Base-by-base conservation (phyloP, 495 filamentous ascomycete genomes). In the Astrothelium macrocarpum region DNA sequence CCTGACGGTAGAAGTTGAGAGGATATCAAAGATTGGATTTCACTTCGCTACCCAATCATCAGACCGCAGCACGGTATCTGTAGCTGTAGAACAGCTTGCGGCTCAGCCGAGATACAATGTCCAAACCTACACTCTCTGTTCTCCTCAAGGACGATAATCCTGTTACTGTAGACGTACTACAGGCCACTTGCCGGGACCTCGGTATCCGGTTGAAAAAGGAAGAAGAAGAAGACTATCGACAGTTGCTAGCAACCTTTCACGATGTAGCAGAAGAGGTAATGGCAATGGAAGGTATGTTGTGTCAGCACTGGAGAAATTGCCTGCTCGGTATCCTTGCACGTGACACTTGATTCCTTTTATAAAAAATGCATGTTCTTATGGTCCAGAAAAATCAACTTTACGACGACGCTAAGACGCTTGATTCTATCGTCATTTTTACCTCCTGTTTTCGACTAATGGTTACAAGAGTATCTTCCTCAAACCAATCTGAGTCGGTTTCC, bases 201-300 rank as follows among this genome's bases (percentile, higher is more conserved):
- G 61, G 67, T 2, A 64, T 73, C 53, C 68, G 53, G 10, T 23
- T 69, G 62, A 65, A 67, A 59, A 56, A 70, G 65, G 66, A 68
- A 26, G 71, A 73, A 62, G 53, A 73, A 26, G 71, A 70, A 42
- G 71, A 73, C 20, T 73, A 71, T 60, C 32, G 67, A 14, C 68
- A 67, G 63, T 68, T 73, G 25, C 64, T 73, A 14, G 71, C 71
- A 0, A 68, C 68, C 7, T 70, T 71, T 61, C 69, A 72, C 43
- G 71, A 72, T 42, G 64, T 67, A 29, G 71, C 69, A 23, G 63
- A 68, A 29, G 71, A 73, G 28, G 26, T 73, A 31, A 70, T 73
- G 70, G 63, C 64, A 2, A 65, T 66, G 65, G 59, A 59, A 39
- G 64, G 64, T 66, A 29, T 28, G 64, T 29, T 14, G 26, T 42